phyloP scores from a whole-genome alignment of 2,329 filamentous ascomycete genomes.

The Sporothrix variecibatus region DNA sequence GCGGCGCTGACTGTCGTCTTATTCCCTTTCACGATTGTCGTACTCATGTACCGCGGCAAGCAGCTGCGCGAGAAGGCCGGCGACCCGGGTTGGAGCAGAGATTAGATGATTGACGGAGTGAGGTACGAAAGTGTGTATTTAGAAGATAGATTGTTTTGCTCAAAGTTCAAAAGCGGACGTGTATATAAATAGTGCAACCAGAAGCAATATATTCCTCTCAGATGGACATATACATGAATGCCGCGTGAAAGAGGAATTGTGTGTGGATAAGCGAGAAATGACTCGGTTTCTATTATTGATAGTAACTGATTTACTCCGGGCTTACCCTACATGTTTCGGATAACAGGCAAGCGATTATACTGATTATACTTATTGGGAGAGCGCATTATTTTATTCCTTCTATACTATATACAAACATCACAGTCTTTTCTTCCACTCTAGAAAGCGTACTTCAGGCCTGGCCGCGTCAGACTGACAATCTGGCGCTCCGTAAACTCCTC shows the following conservation, averaged over 20 bases:
- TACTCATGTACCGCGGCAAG: constrained; percentile 19
- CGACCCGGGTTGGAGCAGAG: constrained; percentile 21
- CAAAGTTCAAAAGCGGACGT: not conserved
- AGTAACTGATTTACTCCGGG: too few species aligned
- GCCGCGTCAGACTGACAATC: constrained; percentile 38
- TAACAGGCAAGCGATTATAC: too few species aligned
- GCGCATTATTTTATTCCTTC: not conserved
- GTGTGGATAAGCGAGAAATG: too few species aligned
- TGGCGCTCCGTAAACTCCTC: constrained; percentile 43
- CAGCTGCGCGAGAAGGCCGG: constrained; percentile 4
- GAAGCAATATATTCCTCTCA: not conserved
- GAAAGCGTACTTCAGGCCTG: constrained; percentile 35
- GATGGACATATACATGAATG: too few species aligned
- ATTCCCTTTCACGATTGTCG: constrained; percentile 10
- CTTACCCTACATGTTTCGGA: too few species aligned
- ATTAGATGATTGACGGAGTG: not conserved
- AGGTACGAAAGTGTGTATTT: not conserved
- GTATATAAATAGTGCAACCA: not conserved
- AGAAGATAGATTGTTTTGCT: not conserved
- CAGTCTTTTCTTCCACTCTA: not conserved
- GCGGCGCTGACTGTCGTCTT: constrained; percentile 10
- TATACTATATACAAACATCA: not conserved
- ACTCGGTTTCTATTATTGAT: too few species aligned
- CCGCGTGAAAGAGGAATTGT: too few species aligned
- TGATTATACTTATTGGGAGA: not conserved